Percentiles rank a stretch among this genome's conserved stretches.
Evolutionary conservation across 2,329 filamentous ascomycete genomes (phyloP).

Genomic region (Hypoxylon rubiginosum): DNA sequence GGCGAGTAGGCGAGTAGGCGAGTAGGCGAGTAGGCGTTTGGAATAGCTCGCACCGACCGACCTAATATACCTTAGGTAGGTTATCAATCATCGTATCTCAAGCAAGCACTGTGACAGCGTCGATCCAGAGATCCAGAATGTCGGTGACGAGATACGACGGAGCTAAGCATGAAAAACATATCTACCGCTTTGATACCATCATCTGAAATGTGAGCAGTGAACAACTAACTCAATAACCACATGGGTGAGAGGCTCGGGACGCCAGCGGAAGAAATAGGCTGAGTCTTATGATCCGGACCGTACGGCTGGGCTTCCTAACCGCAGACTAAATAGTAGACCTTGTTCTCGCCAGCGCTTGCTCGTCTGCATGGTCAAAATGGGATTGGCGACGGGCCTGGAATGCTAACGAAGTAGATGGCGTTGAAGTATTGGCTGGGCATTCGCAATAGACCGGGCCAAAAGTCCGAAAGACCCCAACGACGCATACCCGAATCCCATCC

Average conservation of each 20-base stretch:
- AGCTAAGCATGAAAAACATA: constrained; percentile 14
- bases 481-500: constrained; percentile 18
- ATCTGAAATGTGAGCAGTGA: not conserved
- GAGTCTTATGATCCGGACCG: constrained; percentile 31
- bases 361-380: constrained; percentile 14
- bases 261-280: constrained; percentile 33
- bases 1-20: no score
- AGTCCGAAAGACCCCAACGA: constrained; percentile 24
- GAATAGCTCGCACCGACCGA: constrained; percentile 29
- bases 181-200: constrained; percentile 17
- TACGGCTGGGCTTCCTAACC: constrained; percentile 31
- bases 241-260: constrained; percentile 7
- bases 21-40: constrained; percentile 28
- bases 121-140: constrained; percentile 33
- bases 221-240: constrained; percentile 10
- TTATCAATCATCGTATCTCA: constrained; percentile 4
- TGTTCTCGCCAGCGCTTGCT: constrained; percentile 25
- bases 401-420: constrained; percentile 34
- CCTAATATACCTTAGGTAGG: constrained; percentile 17
- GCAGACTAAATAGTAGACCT: constrained; percentile 29
- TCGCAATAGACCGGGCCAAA: constrained; percentile 29
- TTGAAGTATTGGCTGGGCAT: constrained; percentile 35
- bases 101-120: constrained; percentile 11
- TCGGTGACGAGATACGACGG: constrained; percentile 27
- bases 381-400: constrained; percentile 20